phyloP scores from a whole-genome alignment of 1,284 basidiomycete species.

The Trametes hirsuta region DNA sequence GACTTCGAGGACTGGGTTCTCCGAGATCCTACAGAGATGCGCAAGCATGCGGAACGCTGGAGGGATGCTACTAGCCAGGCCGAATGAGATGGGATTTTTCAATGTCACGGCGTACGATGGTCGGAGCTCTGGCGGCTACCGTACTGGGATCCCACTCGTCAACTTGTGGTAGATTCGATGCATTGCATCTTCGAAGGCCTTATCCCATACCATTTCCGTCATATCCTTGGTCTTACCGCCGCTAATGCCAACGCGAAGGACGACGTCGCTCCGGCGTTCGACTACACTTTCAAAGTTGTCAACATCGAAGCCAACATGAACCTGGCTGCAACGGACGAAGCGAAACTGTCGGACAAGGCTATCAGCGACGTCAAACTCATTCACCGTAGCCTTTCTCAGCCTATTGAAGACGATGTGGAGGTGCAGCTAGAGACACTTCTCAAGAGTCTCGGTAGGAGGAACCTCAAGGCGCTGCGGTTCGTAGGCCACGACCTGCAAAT shows the following conservation, averaged over 20 bases:
- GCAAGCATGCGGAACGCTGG: conserved; percentile 28
- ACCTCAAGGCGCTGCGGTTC: conserved; percentile 1
- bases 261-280: not conserved
- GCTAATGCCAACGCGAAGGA: not conserved
- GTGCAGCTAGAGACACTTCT: not conserved
- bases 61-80: conserved; percentile 19
- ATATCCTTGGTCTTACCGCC: conserved; percentile 25
- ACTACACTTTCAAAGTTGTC: conserved; percentile 3
- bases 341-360: not conserved
- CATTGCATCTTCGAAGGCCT: conserved; percentile 35
- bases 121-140: conserved; percentile 34
- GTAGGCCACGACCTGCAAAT: not conserved
- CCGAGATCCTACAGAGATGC: conserved; percentile 18
- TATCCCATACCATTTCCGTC: conserved; percentile 29
- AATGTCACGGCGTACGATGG: conserved; percentile 33
- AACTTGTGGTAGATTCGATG: conserved; percentile 37
- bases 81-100: conserved; percentile 25
- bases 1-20: conserved; percentile 25
- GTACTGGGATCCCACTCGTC: conserved; percentile 38
- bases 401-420: not conserved
- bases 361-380: not conserved
- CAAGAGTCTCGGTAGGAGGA: not conserved
- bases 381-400: not conserved
- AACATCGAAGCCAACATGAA: not conserved
- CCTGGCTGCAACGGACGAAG: not conserved